Evolutionary conservation across 768 basidiomycete species (phyloP).

Genomic region (Pholiota microspora): DNA sequence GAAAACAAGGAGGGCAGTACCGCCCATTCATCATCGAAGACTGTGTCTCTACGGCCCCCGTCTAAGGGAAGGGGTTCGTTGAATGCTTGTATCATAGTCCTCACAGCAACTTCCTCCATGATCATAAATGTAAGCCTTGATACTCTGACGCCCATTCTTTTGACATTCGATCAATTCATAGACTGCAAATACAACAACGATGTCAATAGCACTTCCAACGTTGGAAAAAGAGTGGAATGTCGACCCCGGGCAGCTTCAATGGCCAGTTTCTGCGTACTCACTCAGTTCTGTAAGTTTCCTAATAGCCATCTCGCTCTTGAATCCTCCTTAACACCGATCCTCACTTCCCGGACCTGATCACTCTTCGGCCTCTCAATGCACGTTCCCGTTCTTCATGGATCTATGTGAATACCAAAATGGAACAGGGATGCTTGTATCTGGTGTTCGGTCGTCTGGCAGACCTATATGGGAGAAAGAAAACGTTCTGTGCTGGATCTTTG

Average conservation of each 20-base stretch:
- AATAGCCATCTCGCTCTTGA: neutral
- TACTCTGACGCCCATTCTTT: neutral
- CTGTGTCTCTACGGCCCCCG: neutral
- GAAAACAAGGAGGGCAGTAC: neutral
- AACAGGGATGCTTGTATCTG: slow-evolving; percentile 6
- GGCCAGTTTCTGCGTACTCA: slow-evolving; percentile 3
- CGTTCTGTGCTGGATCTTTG: slow-evolving; percentile 1
- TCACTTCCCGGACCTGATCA: no score
- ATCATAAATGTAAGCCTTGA: neutral
- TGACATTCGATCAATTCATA: neutral
- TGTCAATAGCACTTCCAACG: slow-evolving; percentile 1
- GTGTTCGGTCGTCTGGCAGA: slow-evolving; percentile 4
- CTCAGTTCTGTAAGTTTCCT: neutral
- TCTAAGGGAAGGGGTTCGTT: neutral
- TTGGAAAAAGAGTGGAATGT: slow-evolving; percentile 1
- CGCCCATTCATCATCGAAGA: neutral
- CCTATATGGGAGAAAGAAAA: slow-evolving; percentile 4
- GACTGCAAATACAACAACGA: slow-evolving; percentile 2
- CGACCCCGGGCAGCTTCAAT: neutral
- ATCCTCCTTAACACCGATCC: no score
- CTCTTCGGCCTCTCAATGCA: no score
- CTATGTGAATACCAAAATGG: no score
- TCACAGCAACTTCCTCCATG: slow-evolving; percentile 3
- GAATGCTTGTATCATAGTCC: neutral
- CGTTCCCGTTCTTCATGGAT: no score